Evolutionary conservation across 305 asterid species (phyloP), one percentile per base, ranked within the genome.

Genomic region (Petunia hybrid): DNA sequence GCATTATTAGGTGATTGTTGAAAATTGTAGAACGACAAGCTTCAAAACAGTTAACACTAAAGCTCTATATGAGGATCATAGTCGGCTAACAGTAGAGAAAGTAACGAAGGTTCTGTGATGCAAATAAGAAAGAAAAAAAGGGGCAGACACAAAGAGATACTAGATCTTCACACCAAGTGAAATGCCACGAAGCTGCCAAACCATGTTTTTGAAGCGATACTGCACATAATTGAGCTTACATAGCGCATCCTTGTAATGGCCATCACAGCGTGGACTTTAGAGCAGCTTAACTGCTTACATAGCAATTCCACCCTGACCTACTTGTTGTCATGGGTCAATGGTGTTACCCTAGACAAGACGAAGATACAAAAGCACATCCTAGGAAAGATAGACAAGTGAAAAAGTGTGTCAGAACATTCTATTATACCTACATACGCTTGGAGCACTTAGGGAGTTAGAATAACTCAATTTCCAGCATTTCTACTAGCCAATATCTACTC

Each of bases 181-280:
- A 63, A 65, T 65, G 43, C 78, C 78, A 48, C 7, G 6, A 48
- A 35, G 62, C 78, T 71, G 35, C 57, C 78, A 71, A 71, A 71
- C 61, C 59, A 12, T 46, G 78, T 48, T 71, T 51, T 12, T 71
- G 12, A 40, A 4, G 35, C 13, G 35, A 0, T 13, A 66, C 10
- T 39, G 73, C 4, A 6, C 48, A 65, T 39, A 48, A 48, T 71
- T 71, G 45, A 71, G 61, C 35, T 10, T 10, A 31, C 62, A 71
- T 22, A 46, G 48, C 31, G 48, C 78, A 48, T 71, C 35, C 62
- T 48, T 48, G 59, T 35, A 71, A 48, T 6, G 60, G 61, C 62
- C 0, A 51, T 48, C 78, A 43, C 43, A 12, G 35, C 10, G 41
- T 36, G 0, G 13, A 35, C 35, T 35, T 35, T 71, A 31, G 48